Evolutionary conservation across 345 rosid genomes (phyloP).

Genomic region (Cardiospermum halicacabum): DNA sequence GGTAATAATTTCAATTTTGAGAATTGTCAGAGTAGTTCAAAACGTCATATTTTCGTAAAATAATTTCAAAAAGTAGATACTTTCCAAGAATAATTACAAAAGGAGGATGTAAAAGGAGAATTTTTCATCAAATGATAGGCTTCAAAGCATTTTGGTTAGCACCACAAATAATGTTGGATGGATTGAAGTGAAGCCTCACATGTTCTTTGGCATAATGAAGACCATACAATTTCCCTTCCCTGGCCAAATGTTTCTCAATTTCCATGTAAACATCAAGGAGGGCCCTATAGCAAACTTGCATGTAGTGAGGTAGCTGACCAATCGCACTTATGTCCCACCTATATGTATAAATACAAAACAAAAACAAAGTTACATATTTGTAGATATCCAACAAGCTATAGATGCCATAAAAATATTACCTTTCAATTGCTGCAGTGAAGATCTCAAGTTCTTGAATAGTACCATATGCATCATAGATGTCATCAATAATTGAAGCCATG

Average conservation of each 20-base stretch:
- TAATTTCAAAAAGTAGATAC: no score
- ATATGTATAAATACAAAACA: neutral
- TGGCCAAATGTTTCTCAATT: neutral
- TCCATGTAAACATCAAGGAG: neutral
- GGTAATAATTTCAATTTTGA: no score
- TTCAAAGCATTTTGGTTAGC: no score
- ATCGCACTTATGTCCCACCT: neutral
- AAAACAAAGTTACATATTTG: no score
- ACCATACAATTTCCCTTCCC: neutral
- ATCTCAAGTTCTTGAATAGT: constrained; percentile 26
- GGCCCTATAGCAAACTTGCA: neutral
- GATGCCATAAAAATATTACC: no score
- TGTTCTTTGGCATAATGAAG: constrained; percentile 21
- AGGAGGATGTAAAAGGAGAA: no score
- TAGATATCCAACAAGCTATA: no score
- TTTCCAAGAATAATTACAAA: no score
- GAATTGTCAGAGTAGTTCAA: no score
- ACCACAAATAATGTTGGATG: no score
- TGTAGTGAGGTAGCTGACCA: constrained; percentile 1
- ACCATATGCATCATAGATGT: constrained; percentile 27
- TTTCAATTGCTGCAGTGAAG: constrained; percentile 22
- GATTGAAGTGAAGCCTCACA: constrained; percentile 9
- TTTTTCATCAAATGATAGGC: no score
- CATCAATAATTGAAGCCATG: constrained; percentile 10
- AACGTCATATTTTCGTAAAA: no score